Evolutionary conservation across 495 filamentous ascomycete species (phyloP).

Genomic region (Annulohypoxylon bovei): DNA sequence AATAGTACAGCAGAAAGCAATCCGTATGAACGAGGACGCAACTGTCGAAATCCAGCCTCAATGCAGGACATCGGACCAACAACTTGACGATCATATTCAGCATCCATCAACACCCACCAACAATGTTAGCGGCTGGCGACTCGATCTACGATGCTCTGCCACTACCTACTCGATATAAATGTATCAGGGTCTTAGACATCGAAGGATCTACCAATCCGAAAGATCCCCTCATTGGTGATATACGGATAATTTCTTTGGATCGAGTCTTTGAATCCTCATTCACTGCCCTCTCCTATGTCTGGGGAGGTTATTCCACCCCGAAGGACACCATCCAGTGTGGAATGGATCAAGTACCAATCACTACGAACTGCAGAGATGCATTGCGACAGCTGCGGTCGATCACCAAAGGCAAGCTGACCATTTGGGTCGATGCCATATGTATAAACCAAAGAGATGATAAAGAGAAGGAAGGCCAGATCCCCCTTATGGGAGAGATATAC

Average conservation of each 20-base stretch:
- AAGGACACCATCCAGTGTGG: not conserved
- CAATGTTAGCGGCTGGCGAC: not conserved
- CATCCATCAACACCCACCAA: not conserved
- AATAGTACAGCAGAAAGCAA: not conserved
- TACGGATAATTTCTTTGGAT: not conserved
- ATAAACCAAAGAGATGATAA: not conserved
- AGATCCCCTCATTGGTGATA: not conserved
- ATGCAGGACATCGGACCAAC: not conserved
- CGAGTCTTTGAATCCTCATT: not conserved
- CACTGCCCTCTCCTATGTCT: constrained; percentile 1
- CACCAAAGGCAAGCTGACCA: not conserved
- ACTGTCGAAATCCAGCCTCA: not conserved
- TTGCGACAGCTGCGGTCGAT: not conserved
- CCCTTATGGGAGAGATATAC: not conserved
- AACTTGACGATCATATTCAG: not conserved
- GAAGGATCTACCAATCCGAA: not conserved
- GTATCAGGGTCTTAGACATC: not conserved
- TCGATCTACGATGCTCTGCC: not conserved
- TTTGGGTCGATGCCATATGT: not conserved
- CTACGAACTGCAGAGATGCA: not conserved
- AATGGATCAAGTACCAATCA: not conserved
- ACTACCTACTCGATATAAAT: not conserved
- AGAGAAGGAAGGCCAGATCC: not conserved
- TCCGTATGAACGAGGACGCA: not conserved
- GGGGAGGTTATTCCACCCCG: not conserved